Conservation (phyloP, 2,329 filamentous ascomycete genomes). For the Madurella fahalii region DNA sequence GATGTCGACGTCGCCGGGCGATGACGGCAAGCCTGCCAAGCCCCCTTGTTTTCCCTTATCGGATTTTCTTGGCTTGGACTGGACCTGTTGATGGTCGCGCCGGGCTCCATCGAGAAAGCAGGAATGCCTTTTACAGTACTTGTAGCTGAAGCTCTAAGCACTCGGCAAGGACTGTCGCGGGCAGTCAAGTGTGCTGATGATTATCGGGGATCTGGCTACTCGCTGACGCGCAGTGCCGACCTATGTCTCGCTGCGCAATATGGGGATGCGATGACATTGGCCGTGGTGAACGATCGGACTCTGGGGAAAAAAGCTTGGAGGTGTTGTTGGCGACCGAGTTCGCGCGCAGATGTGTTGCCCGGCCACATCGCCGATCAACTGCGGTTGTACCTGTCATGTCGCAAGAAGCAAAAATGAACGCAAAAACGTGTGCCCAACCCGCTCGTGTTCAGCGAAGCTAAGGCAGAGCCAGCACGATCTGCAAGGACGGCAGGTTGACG, state of each 20-base stretch:
- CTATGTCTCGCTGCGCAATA: too few relatives aligned
- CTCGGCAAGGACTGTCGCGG: too few relatives aligned
- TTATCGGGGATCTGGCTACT: too few relatives aligned
- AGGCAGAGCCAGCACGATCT: conserved; percentile 15
- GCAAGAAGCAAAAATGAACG: conserved; percentile 10
- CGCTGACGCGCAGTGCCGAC: too few relatives aligned
- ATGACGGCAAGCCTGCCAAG: conserved; percentile 20
- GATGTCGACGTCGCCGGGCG: conserved; percentile 20
- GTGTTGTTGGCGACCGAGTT: background rate
- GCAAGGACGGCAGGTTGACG: conserved; percentile 18
- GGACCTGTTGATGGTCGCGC: conserved; percentile 10
- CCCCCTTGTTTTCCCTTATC: conserved; percentile 1
- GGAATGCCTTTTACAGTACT: too few relatives aligned
- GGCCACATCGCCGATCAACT: conserved; percentile 8
- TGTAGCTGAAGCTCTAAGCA: too few relatives aligned
- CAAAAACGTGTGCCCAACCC: conserved; percentile 3
- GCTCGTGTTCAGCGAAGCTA: conserved; percentile 16
- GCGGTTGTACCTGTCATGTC: background rate
- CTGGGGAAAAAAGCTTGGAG: too few relatives aligned
- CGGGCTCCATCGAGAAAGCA: background rate
- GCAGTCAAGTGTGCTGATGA: too few relatives aligned
- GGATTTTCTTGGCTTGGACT: conserved; percentile 5
- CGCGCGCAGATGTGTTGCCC: background rate
- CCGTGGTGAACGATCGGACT: too few relatives aligned
- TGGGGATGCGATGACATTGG: too few relatives aligned